Evolutionary conservation across 805 yeast genomes (phyloP).

Genomic region (Ogataea methanolica): DNA sequence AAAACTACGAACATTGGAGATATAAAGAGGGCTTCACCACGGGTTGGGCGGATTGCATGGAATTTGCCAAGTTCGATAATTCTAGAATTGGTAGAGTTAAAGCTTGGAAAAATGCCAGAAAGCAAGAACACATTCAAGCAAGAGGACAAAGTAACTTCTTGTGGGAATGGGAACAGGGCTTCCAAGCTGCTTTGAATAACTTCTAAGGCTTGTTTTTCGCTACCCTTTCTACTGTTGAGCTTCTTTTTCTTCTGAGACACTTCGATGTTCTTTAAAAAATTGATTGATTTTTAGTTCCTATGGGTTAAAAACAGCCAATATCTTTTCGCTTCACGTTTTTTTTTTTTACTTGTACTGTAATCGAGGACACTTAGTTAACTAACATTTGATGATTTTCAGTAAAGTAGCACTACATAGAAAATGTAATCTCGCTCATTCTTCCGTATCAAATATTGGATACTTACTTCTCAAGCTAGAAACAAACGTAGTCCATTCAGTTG

Average conservation of each 20-base stretch:
- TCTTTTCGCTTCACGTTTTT: no score
- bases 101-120: constrained; percentile 65
- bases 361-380: no score
- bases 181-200: constrained; percentile 50
- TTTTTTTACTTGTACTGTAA: no score
- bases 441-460: constrained; percentile 20
- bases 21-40: constrained; percentile 72
- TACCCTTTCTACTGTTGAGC: neutral
- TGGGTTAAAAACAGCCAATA: no score
- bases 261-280: no score
- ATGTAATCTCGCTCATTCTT: constrained; percentile 8
- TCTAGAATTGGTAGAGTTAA: constrained; percentile 69
- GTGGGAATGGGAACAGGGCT: constrained; percentile 95
- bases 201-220: constrained; percentile 26
- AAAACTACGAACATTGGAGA: constrained; percentile 74
- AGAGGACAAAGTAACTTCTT: constrained; percentile 53
- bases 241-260: neutral
- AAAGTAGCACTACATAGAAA: neutral
- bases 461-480: constrained; percentile 11
- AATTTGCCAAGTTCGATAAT: constrained; percentile 63
- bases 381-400: neutral
- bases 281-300: no score
- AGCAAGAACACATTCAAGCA: constrained; percentile 50
- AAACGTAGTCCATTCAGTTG: constrained; percentile 21
- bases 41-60: constrained; percentile 71